Evolutionary conservation across 192 early-diverging fungal species (phyloP), one percentile per base, ranked within the genome.

Genomic region (Backusella sp.): DNA sequence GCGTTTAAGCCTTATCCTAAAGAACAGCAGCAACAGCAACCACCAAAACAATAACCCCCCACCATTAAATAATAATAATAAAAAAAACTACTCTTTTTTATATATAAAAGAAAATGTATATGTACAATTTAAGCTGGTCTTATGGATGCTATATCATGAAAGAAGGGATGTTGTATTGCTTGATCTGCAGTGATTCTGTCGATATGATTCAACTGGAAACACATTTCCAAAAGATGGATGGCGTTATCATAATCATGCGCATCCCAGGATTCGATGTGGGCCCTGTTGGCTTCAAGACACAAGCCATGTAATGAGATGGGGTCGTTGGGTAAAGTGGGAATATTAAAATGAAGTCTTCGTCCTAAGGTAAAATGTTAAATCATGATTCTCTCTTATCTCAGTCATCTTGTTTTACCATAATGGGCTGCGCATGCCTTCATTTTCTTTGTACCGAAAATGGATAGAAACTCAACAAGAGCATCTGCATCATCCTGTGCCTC

Each of bases 401-500:
- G 28, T 28, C 28, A 28, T 28, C 28, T 28, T 28, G 28, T 1
- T 28, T 28, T 32, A 94, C 95, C 84, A 14, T 91, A 86, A 14
- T 78, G 68, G 11, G 80, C 72, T 2, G 94, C 94, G 19, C 87
- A 88, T 6, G 90, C 85, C 70, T 90, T 83, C 94, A 98, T 94
- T 66, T 90, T 90, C 5, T 82, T 52, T n/a, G 83, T 79, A 0
- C 97, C 97, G 81, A 91, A 96, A 19, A 98, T 70, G 65, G 88
- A 84, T 0, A 92, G 89, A 5, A 98, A 87, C 75, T 98, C 97
- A 52, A 97, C 73, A 30, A 98, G 73, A 17, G 93, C 93, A 52
- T 98, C 95, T 6, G 83, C 84, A 76, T 98, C 97, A 76, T 96
- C 94, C 41, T 87, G 86, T 2, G 95, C 95, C 68, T 93, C 81